These are phyloP conservation scores for Solanum hybrid DNA, from an alignment of 305 asterid species.

Conservation along the genomic window DNA sequence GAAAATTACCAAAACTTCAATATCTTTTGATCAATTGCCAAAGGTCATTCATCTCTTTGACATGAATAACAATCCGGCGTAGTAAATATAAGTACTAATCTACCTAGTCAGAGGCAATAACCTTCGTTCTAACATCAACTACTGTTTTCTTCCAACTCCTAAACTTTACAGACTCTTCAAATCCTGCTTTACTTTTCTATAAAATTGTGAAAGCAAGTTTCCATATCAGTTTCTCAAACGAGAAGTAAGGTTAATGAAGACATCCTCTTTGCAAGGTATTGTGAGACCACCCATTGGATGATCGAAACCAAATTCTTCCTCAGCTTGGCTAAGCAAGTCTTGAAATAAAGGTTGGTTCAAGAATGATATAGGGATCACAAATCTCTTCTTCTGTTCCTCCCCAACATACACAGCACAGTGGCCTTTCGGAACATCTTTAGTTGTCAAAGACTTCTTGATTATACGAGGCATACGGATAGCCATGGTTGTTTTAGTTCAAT, in stretches of 20 bases:
- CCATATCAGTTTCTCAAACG: not conserved
- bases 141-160: not conserved
- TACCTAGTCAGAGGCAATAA: not conserved
- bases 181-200: not conserved
- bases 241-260: slow-evolving; percentile 14
- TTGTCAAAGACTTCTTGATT: not conserved
- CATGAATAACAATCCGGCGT: not conserved
- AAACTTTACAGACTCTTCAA: not conserved
- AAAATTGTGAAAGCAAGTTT: not conserved
- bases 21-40: not conserved
- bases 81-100: not conserved
- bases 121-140: not conserved
- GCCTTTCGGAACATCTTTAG: not conserved
- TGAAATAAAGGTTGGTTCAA: slow-evolving; percentile 5
- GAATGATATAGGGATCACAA: slow-evolving; percentile 2
- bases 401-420: slow-evolving; percentile 3
- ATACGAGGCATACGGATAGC: not conserved
- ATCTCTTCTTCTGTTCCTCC: not conserved
- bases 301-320: slow-evolving; percentile 24
- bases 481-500: not conserved
- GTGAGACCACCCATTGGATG: slow-evolving; percentile 31
- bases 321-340: not conserved
- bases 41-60: not conserved
- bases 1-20: not conserved
- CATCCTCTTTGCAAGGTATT: slow-evolving; percentile 14